phyloP scores from a whole-genome alignment of 2,329 filamentous ascomycete species.

The Madurella fahalii region DNA sequence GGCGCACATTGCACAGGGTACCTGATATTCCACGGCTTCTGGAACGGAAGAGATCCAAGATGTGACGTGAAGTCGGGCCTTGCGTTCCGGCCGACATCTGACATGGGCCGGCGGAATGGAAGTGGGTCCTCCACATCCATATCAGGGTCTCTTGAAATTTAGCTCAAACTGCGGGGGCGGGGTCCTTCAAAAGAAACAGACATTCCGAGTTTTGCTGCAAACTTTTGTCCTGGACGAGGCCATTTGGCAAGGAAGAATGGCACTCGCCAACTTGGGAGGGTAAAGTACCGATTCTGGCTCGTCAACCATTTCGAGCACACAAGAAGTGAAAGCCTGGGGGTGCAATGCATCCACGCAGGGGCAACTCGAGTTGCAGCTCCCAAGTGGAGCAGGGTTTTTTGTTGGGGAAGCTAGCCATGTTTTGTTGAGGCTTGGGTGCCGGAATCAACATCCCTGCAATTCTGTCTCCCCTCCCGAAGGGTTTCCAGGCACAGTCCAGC shows the following conservation, averaged over 20 bases:
- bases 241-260: no score
- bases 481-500: neutral
- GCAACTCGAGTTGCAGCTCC: neutral
- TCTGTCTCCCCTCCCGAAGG: neutral
- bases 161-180: constrained; percentile 10
- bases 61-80: neutral
- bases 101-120: neutral
- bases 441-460: neutral
- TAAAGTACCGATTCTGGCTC: no score
- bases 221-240: no score
- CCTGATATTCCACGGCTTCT: neutral
- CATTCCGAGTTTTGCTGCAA: no score
- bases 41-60: neutral
- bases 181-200: neutral
- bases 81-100: neutral
- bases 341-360: neutral
- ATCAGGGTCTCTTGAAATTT: neutral
- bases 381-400: constrained; percentile 2
- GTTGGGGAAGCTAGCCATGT: constrained; percentile 14
- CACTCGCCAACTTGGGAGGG: no score
- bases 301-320: no score
- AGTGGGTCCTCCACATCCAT: constrained; percentile 6
- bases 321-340: no score
- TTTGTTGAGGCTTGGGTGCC: constrained; percentile 11
- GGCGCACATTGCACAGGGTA: neutral